Conservation (phyloP, 192 early-diverging fungal genomes). For the Gonapodya prolifera region DNA sequence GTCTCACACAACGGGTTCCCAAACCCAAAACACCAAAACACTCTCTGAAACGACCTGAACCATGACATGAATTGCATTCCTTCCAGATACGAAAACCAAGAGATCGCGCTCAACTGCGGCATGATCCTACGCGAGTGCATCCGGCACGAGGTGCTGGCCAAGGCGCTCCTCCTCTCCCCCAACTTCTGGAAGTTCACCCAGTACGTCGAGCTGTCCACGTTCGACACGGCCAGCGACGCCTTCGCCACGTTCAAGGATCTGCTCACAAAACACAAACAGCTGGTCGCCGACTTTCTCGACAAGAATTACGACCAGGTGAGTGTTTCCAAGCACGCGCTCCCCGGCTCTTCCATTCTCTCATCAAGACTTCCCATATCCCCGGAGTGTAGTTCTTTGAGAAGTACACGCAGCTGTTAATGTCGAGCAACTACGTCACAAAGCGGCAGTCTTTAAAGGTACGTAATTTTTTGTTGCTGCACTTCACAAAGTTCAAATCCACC, state of each 20-base stretch:
- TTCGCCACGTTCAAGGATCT: conserved; percentile 98
- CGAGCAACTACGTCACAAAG: conserved; percentile 95
- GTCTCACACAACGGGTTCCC: background rate
- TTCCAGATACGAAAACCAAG: conserved; percentile 86
- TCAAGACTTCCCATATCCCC: conserved; percentile 5
- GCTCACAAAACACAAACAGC: conserved; percentile 83
- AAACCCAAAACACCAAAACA: conserved; percentile 1
- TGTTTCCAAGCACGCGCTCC: background rate
- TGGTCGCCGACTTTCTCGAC: conserved; percentile 81
- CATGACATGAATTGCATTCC: too few species aligned
- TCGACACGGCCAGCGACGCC: conserved; percentile 97
- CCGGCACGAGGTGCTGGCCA: conserved; percentile 83
- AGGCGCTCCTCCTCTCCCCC: conserved; percentile 65
- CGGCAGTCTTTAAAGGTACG: conserved; percentile 92
- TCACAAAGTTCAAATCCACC: background rate
- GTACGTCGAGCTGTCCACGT: conserved; percentile 93
- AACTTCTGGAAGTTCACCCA: conserved; percentile 90
- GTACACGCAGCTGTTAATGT: conserved; percentile 71
- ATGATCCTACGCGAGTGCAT: conserved; percentile 94
- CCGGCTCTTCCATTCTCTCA: conserved; percentile 27
- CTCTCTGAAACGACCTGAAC: too few species aligned
- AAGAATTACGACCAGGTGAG: conserved; percentile 70
- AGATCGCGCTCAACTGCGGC: conserved; percentile 94
- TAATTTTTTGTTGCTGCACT: background rate
- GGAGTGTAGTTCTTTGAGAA: conserved; percentile 60